These are phyloP conservation scores for Ramaria sp. DNA, from an alignment of 768 basidiomycete species.

Conservation along the genomic window DNA sequence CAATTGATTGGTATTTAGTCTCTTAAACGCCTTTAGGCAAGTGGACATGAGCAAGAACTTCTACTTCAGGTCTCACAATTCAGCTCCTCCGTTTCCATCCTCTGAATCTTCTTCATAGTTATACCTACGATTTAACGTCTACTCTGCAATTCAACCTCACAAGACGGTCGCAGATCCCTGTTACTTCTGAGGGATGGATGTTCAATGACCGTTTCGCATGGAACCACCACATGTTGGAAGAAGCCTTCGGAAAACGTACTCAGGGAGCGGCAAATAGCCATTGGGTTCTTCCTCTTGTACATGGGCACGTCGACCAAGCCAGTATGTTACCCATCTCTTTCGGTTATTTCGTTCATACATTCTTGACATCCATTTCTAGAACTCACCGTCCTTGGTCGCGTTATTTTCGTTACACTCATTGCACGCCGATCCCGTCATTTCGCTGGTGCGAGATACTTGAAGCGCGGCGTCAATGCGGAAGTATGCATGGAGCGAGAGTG, in stretches of 20 bases:
- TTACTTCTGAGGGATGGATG: conserved; percentile 33
- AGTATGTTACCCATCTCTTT: conserved; percentile 44
- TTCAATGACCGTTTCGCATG: conserved; percentile 89
- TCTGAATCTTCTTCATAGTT: conserved; percentile 32
- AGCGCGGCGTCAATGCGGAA: conserved; percentile 89
- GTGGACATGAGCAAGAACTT: conserved; percentile 99
- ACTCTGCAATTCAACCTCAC: conserved; percentile 89
- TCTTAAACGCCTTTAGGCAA: conserved; percentile 87
- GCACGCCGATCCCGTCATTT: conserved; percentile 90
- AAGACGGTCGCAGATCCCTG: conserved; percentile 21
- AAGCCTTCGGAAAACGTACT: conserved; percentile 43
- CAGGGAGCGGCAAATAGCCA: conserved; percentile 39
- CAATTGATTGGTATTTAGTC: conserved; percentile 21
- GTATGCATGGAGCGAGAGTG: conserved; percentile 25
- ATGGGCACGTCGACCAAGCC: conserved; percentile 97
- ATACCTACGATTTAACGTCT: conserved; percentile 96
- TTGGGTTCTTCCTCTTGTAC: conserved; percentile 87
- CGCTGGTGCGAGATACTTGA: conserved; percentile 90
- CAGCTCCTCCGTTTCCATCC: background rate
- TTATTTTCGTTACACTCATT: conserved; percentile 90
- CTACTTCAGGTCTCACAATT: conserved; percentile 69
- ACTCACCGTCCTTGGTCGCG: conserved; percentile 77
- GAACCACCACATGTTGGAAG: conserved; percentile 82
- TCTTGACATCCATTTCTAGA: conserved; percentile 38
- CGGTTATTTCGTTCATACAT: background rate